Percentiles rank a stretch among this genome's conserved stretches.
These are phyloP conservation scores for Phyllosticta citribraziliensis DNA, from an alignment of 2,329 filamentous ascomycete species.

Conservation along the genomic window DNA sequence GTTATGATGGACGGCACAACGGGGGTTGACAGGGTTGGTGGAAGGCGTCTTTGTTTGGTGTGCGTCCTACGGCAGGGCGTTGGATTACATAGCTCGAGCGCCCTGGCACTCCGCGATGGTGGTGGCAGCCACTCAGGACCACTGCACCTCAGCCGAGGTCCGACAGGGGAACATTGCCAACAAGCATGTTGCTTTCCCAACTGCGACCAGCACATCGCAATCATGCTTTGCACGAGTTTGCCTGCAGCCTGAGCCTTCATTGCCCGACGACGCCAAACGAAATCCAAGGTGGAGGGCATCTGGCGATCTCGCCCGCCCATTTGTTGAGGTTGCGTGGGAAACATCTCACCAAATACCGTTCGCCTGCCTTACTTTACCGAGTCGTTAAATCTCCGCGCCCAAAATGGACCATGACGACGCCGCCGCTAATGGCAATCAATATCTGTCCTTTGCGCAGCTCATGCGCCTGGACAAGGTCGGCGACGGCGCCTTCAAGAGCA, in stretches of 20 bases:
- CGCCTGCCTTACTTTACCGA: background rate
- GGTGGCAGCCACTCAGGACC: background rate
- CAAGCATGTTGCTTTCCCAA: background rate
- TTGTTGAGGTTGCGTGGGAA: background rate
- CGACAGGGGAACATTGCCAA: background rate
- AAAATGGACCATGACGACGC: background rate
- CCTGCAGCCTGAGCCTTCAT: background rate
- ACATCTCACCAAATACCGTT: background rate
- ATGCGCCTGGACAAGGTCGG: constrained; percentile 33
- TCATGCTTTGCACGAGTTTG: background rate
- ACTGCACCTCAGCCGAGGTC: background rate
- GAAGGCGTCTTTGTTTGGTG: background rate
- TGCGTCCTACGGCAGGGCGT: background rate
- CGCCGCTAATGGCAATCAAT: constrained; percentile 7
- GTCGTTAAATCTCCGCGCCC: background rate
- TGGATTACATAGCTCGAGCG: background rate
- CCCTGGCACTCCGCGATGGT: too few species aligned
- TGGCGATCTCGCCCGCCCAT: background rate
- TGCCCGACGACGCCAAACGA: background rate
- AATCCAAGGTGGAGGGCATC: background rate
- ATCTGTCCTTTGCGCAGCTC: constrained; percentile 30
- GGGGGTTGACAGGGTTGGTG: background rate
- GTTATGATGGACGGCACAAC: background rate
- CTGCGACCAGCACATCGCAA: background rate
- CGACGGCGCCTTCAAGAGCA: constrained; percentile 28